Conservation (phyloP, 2,329 filamentous ascomycete genomes). For the Pseudogymnoascus sp. region DNA sequence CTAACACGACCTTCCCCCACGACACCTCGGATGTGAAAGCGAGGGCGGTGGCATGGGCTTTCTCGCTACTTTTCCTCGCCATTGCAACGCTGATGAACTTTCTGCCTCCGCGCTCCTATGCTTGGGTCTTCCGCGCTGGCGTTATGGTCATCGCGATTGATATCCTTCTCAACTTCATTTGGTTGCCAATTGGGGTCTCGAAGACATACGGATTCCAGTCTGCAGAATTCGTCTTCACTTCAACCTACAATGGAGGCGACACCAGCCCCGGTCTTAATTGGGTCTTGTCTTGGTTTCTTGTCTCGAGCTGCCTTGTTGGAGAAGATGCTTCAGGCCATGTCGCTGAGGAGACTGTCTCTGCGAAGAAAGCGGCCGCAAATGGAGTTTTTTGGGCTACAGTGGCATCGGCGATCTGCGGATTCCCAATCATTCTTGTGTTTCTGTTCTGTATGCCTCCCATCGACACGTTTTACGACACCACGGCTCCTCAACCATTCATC, state of each 20-base stretch:
- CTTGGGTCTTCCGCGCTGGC: slow-evolving; percentile 9
- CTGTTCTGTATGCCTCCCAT: slow-evolving; percentile 27
- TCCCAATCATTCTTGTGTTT: slow-evolving; percentile 26
- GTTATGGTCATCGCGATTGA: slow-evolving; percentile 30
- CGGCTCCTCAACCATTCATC: slow-evolving; percentile 23
- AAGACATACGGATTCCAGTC: slow-evolving; percentile 37
- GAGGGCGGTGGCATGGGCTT: slow-evolving; percentile 10
- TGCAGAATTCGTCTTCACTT: slow-evolving; percentile 37
- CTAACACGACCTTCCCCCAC: slow-evolving; percentile 8
- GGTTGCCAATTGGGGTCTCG: slow-evolving; percentile 37
- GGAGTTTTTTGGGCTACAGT: slow-evolving; percentile 27
- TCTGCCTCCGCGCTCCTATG: slow-evolving; percentile 4
- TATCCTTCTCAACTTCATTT: slow-evolving; percentile 39
- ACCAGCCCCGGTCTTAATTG: slow-evolving; percentile 23
- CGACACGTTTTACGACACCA: slow-evolving; percentile 25
- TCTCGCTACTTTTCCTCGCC: slow-evolving; percentile 8
- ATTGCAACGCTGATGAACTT: slow-evolving; percentile 9
- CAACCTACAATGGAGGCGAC: slow-evolving; percentile 24
- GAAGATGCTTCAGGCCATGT: slow-evolving; percentile 27
- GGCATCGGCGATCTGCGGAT: slow-evolving; percentile 24
- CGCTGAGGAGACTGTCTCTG: slow-evolving; percentile 25
- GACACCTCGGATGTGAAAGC: slow-evolving; percentile 2
- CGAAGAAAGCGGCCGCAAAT: slow-evolving; percentile 25
- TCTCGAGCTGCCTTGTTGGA: slow-evolving; percentile 23
- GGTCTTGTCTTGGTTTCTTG: slow-evolving; percentile 25